A percentile compares a stretch with the other conserved stretches of the same genome.
phyloP scores from a whole-genome alignment of 768 basidiomycete species.

The Lactifluus volemus region DNA sequence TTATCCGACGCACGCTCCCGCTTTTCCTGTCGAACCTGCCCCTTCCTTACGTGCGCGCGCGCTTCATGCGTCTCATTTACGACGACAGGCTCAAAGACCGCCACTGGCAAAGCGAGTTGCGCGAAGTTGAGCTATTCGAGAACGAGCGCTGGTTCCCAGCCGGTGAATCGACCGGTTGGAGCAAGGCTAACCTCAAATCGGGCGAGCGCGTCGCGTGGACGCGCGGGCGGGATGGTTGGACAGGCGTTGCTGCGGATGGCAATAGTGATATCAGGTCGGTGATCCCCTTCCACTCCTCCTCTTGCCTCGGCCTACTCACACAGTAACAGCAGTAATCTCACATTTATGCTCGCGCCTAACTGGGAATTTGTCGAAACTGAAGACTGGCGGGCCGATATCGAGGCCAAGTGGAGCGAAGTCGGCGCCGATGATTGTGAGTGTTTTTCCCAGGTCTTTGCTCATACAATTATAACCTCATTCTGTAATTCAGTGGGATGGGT shows the following conservation, averaged over 20 bases:
- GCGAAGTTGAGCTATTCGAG: conserved; percentile 71
- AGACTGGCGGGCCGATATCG: conserved; percentile 63
- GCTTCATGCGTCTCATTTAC: conserved; percentile 38
- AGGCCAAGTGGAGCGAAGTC: conserved; percentile 45
- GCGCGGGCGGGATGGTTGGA: conserved; percentile 63
- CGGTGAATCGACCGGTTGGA: conserved; percentile 28
- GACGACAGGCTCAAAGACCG: conserved; percentile 56
- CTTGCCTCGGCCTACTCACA: conserved; percentile 4
- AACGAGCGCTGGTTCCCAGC: conserved; percentile 52
- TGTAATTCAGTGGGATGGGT: conserved; percentile 59
- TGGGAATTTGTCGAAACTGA: conserved; percentile 74
- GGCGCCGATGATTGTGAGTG: conserved; percentile 30
- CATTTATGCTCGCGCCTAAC: conserved; percentile 64
- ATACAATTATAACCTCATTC: conserved; percentile 10
- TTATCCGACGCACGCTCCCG: conserved; percentile 26
- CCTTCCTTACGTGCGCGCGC: conserved; percentile 16
- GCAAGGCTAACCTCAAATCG: conserved; percentile 29
- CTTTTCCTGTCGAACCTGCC: conserved; percentile 24
- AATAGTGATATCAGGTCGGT: conserved; percentile 58
- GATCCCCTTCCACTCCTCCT: background rate
- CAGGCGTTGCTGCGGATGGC: conserved; percentile 38
- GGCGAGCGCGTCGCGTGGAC: conserved; percentile 62
- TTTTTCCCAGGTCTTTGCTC: background rate
- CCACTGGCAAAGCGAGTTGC: conserved; percentile 56
- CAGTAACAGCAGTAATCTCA: conserved; percentile 60